phyloP scores from a whole-genome alignment of 169 alveolate genomes.

The Amoebophrya sp. region DNA sequence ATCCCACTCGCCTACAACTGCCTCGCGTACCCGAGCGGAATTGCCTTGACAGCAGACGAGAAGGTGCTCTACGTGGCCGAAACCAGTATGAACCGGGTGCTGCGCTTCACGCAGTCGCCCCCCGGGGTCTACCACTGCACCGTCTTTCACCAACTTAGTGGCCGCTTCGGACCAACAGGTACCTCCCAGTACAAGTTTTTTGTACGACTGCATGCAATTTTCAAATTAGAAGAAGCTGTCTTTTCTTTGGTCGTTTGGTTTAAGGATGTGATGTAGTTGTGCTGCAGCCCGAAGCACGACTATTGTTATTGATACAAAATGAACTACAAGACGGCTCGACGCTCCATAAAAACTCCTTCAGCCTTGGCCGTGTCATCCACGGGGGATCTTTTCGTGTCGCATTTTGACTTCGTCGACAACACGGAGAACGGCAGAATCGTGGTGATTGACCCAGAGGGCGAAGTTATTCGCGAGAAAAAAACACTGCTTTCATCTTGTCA shows the following conservation, averaged over 20 bases:
- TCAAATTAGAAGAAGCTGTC: neutral
- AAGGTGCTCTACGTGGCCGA: slow-evolving; percentile 39
- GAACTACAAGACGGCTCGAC: too few species aligned
- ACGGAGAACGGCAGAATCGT: slow-evolving; percentile 41
- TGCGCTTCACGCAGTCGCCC: slow-evolving; percentile 49
- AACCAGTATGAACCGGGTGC: slow-evolving; percentile 44
- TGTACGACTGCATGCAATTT: neutral
- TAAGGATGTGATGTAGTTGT: neutral
- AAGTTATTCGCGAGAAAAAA: neutral
- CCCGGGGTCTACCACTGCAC: slow-evolving; percentile 42
- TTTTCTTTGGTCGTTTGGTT: neutral
- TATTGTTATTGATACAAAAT: neutral
- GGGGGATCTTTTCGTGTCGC: slow-evolving; percentile 43
- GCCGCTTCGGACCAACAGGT: slow-evolving; percentile 48
- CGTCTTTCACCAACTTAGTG: slow-evolving; percentile 42
- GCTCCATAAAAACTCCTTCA: too few species aligned
- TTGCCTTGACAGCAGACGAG: slow-evolving; percentile 44
- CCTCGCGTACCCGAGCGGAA: neutral
- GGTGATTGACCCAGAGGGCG: slow-evolving; percentile 41
- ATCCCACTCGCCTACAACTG: neutral
- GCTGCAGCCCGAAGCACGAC: neutral
- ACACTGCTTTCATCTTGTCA: neutral
- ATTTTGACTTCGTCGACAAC: slow-evolving; percentile 45
- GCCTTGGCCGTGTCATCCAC: neutral
- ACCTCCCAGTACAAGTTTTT: neutral